phyloP scores from a whole-genome alignment of 1,284 basidiomycete species.

The Puccinia hordei region DNA sequence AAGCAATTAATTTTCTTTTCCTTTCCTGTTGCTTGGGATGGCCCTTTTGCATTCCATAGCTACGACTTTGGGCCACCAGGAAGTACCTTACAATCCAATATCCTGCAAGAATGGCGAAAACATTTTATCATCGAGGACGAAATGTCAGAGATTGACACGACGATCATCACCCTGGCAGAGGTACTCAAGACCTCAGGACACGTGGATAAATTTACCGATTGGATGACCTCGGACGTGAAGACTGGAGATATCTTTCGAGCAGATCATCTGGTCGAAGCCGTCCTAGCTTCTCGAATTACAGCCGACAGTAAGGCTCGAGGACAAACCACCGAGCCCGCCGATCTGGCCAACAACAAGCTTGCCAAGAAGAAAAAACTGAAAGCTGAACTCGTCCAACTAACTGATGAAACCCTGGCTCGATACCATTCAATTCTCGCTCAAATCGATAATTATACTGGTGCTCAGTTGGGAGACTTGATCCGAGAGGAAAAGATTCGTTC shows the following conservation, averaged over 20 bases:
- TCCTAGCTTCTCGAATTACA: constrained; percentile 83
- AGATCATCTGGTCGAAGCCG: constrained; percentile 92
- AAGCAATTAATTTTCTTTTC: constrained; percentile 8
- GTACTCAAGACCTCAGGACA: constrained; percentile 98
- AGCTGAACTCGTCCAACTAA: constrained; percentile 71
- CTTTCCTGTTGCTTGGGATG: constrained; percentile 22
- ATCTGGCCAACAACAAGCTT: constrained; percentile 70
- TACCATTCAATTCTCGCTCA: constrained; percentile 85
- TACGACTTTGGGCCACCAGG: constrained; percentile 74
- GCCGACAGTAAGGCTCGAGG: constrained; percentile 93
- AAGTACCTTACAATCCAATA: constrained; percentile 92
- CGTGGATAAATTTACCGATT: constrained; percentile 96
- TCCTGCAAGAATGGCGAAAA: constrained; percentile 92
- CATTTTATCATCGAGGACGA: constrained; percentile 98
- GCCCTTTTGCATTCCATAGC: constrained; percentile 17
- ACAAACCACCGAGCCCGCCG: constrained; percentile 64
- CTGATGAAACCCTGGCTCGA: constrained; percentile 73
- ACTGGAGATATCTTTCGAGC: constrained; percentile 96
- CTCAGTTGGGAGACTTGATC: constrained; percentile 85
- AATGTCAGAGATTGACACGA: constrained; percentile 98
- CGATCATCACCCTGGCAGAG: constrained; percentile 90
- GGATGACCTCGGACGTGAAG: constrained; percentile 96
- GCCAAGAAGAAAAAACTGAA: constrained; percentile 83
- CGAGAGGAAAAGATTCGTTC: constrained; percentile 79
- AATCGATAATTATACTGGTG: constrained; percentile 94